Base-by-base conservation (phyloP, 1,284 basidiomycete genomes). In the Irpex lacteus region DNA sequence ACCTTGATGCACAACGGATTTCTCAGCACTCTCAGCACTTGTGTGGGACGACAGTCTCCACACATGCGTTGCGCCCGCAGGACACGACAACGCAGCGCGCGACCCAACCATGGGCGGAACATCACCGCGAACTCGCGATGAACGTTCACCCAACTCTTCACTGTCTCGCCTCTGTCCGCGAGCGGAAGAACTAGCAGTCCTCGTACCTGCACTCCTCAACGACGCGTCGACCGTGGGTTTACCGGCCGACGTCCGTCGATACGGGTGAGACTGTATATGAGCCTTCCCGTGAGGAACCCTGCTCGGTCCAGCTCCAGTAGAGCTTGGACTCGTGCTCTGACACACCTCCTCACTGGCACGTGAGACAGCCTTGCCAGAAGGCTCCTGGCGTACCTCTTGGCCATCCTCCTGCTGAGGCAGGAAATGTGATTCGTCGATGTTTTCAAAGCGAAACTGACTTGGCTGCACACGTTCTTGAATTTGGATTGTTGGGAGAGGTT, bases 361-460 rank as follows among this genome's bases (percentile, higher is more conserved):
- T n/a, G 65, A 40, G 5, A 60, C 59, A 63, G 72, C 64, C 67
- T 69, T 63, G 60, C 64, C 56, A 44, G 70, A 58, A 65, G 68
- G 40, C 18, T 49, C 34, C 15, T 68, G 67, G 37, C 59, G 52
- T 47, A 67, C 68, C 59, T 68, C 67, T 47, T 69, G 68, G 66
- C 65, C 66, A 44, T 44, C 40, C 65, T 56, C 69, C 60, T 62
- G 53, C 59, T 62, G 67, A 53, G 62, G 69, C 49, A 66, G 60
- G 62, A 72, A 74, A 50, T 73, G 66, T 59, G 71, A 70, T 63
- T 71, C 70, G 62, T 71, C 70, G 52, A 70, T 68, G 64, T 70
- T 73, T 63, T 75, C 73, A 68, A 76, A 76, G 57, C 71, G 73
- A 60, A 66, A 73, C 62, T 67, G 66, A 55, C 69, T 67, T 59